Conservation (phyloP, 2,329 filamentous ascomycete species). For the Chaetomiaceae sp. region DNA sequence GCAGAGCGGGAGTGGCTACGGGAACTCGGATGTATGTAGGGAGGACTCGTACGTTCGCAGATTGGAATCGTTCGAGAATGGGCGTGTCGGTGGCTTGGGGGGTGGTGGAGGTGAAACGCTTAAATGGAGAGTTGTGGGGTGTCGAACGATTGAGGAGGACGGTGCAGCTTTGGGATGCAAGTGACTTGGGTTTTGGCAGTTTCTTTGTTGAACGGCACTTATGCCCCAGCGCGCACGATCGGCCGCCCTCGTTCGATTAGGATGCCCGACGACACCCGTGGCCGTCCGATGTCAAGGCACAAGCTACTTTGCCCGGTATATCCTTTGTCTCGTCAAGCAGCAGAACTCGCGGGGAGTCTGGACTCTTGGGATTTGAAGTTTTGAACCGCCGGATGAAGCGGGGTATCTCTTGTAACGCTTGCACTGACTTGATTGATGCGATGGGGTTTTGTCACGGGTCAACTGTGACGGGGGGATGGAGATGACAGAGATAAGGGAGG, state of each 20-base stretch:
- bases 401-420: constrained; percentile 16
- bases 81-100: constrained; percentile 3
- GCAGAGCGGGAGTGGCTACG: constrained; percentile 10
- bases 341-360: too few relatives aligned
- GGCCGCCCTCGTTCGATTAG: constrained; percentile 22
- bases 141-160: constrained; percentile 23
- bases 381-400: constrained; percentile 14
- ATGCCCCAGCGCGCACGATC: constrained; percentile 12
- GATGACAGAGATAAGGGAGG: neutral
- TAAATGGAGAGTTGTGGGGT: constrained; percentile 17
- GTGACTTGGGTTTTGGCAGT: constrained; percentile 1
- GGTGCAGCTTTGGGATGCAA: constrained; percentile 13
- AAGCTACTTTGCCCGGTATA: neutral
- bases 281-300: too few relatives aligned
- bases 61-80: constrained; percentile 24
- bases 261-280: neutral
- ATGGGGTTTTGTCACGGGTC: constrained; percentile 1
- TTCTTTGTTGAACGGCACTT: constrained; percentile 14
- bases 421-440: constrained; percentile 19
- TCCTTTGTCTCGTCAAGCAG: too few relatives aligned
- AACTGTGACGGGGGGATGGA: neutral
- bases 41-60: constrained; percentile 23
- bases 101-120: constrained; percentile 24
- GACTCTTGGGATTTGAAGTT: too few relatives aligned
- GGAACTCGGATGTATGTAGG: neutral